Conservation (phyloP, 202 grass and related monocot genomes). For the Hordeum pubiflorum region DNA sequence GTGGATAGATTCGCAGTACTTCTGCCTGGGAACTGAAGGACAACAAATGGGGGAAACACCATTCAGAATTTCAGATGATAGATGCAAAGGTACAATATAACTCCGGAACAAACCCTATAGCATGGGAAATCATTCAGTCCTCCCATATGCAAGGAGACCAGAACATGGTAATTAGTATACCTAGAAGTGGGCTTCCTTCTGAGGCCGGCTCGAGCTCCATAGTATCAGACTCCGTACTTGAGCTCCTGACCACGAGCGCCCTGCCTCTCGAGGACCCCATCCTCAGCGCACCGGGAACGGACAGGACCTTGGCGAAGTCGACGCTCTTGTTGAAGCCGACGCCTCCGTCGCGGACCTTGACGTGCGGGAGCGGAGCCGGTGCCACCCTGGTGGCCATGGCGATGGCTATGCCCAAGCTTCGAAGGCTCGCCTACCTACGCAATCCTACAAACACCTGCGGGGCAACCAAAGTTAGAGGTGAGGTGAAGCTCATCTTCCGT, state of each 20-base stretch:
- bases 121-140: background rate
- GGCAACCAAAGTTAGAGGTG: conserved; percentile 11
- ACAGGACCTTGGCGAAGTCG: conserved; percentile 77
- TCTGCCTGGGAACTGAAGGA: conserved; percentile 76
- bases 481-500: background rate
- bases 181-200: conserved; percentile 92
- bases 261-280: conserved; percentile 30
- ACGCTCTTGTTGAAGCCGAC: conserved; percentile 61
- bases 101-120: background rate
- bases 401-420: conserved; percentile 31
- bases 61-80: background rate
- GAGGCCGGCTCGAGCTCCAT: conserved; percentile 83
- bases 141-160: conserved; percentile 3
- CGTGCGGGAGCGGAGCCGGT: conserved; percentile 54
- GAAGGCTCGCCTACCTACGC: conserved; percentile 11
- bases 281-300: conserved; percentile 26
- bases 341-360: conserved; percentile 44
- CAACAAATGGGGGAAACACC: background rate
- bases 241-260: conserved; percentile 46
- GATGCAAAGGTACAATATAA: background rate
- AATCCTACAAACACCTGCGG: conserved; percentile 49
- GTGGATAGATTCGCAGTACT: conserved; percentile 84
- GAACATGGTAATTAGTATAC: conserved; percentile 31
- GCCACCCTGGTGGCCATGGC: conserved; percentile 62
- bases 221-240: conserved; percentile 74